These are phyloP conservation scores for Chlamydomonas reinhardtii DNA, from an alignment of 163 green algal species.

Conservation along the genomic window DNA sequence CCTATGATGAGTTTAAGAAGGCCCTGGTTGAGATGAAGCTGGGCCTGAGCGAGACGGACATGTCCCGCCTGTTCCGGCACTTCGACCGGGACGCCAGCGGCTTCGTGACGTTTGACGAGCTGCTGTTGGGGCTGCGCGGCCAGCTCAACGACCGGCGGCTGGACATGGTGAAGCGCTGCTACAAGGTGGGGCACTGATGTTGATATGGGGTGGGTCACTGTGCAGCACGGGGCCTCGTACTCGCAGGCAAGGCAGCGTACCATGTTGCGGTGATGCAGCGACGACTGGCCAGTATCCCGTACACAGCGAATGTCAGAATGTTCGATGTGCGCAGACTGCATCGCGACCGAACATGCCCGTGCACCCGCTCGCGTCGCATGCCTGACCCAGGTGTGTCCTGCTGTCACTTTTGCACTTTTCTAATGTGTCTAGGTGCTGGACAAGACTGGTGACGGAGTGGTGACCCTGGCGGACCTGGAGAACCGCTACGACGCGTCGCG, in stretches of 20 bases:
- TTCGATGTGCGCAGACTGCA: too few species aligned
- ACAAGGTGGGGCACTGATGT: slow-evolving; percentile 45
- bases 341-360: too few species aligned
- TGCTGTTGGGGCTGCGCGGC: slow-evolving; percentile 64
- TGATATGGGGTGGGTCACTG: too few species aligned
- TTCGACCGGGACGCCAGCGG: slow-evolving; percentile 70
- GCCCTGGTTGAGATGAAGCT: slow-evolving; percentile 63
- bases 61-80: slow-evolving; percentile 33
- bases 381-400: too few species aligned
- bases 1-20: slow-evolving; percentile 65
- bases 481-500: slow-evolving; percentile 53
- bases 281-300: too few species aligned
- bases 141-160: slow-evolving; percentile 59
- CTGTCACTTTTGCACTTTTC: too few species aligned
- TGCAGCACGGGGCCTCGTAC: too few species aligned
- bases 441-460: slow-evolving; percentile 47
- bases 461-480: slow-evolving; percentile 61
- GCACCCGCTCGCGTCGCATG: too few species aligned
- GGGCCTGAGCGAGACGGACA: slow-evolving; percentile 49
- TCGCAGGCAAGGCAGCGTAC: too few species aligned
- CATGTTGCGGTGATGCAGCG: too few species aligned
- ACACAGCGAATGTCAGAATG: too few species aligned
- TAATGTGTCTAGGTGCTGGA: slow-evolving; percentile 54
- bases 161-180: slow-evolving; percentile 65
- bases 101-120: slow-evolving; percentile 68